Percentiles rank a stretch among this genome's conserved stretches.
phyloP scores from a whole-genome alignment of 202 grass and related monocot species.

The Saccharum hybrid region DNA sequence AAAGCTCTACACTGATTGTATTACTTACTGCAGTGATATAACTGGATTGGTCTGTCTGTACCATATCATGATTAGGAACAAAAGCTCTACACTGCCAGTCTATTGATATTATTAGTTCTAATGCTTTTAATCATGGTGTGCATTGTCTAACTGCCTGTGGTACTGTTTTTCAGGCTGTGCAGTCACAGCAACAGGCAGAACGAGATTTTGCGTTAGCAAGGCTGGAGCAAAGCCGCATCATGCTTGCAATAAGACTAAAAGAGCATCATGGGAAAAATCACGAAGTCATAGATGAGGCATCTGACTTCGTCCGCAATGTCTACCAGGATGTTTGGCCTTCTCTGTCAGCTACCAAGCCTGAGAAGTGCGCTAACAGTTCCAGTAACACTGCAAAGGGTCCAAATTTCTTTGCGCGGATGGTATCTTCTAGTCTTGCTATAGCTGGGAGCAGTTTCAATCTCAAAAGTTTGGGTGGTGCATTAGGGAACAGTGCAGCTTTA shows the following conservation, averaged over 20 bases:
- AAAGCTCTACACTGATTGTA: too few species aligned
- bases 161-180: slow-evolving; percentile 45
- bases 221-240: slow-evolving; percentile 67
- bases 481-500: slow-evolving; percentile 55
- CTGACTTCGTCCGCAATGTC: slow-evolving; percentile 53
- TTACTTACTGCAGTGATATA: too few species aligned
- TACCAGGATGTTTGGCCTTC: slow-evolving; percentile 51
- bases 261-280: slow-evolving; percentile 57
- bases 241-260: slow-evolving; percentile 64
- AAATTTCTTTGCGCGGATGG: slow-evolving; percentile 46
- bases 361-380: slow-evolving; percentile 30
- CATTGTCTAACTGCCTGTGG: not conserved
- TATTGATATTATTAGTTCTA: too few species aligned
- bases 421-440: slow-evolving; percentile 45
- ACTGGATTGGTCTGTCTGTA: too few species aligned
- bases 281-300: slow-evolving; percentile 55
- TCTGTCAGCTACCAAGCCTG: slow-evolving; percentile 38
- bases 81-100: too few species aligned
- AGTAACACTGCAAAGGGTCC: not conserved
- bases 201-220: slow-evolving; percentile 57
- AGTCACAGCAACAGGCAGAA: slow-evolving; percentile 55
- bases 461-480: slow-evolving; percentile 40
- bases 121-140: not conserved
- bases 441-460: slow-evolving; percentile 46
- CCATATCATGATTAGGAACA: too few species aligned